Percentiles rank a stretch among this genome's conserved stretches.
Conservation (phyloP, 23 red algal species). For the Gracilaria domingensis region DNA sequence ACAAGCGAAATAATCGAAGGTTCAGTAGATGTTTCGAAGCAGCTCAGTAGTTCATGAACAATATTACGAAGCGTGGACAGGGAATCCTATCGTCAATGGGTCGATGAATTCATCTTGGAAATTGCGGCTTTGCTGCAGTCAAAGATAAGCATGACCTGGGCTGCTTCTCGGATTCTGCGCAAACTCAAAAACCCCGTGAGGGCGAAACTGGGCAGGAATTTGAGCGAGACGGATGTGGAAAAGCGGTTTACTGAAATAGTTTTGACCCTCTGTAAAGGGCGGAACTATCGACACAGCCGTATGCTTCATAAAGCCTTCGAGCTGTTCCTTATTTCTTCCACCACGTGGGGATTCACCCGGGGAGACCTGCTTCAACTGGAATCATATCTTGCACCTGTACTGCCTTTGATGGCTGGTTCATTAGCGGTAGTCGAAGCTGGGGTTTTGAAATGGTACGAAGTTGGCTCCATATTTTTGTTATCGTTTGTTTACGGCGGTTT, state of each 20-base stretch:
- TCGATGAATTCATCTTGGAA: not conserved
- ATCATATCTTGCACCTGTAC: not conserved
- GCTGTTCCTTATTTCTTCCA: not conserved
- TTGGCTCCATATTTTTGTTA: not conserved
- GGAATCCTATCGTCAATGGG: not conserved
- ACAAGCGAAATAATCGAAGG: too few relatives aligned
- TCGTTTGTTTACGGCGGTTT: not conserved
- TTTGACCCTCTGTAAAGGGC: not conserved
- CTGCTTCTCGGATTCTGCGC: too few relatives aligned
- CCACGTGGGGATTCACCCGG: not conserved
- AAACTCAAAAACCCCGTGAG: not conserved
- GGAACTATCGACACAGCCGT: not conserved
- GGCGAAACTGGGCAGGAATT: not conserved
- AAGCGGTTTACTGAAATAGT: not conserved
- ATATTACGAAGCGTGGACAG: not conserved
- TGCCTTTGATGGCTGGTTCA: not conserved
- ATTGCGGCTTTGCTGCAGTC: not conserved
- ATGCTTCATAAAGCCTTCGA: not conserved
- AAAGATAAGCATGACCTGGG: too few relatives aligned
- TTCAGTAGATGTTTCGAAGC: too few relatives aligned
- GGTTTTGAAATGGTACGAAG: not conserved
- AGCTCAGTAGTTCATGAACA: not conserved
- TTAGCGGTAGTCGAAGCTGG: not conserved
- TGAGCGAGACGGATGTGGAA: not conserved
- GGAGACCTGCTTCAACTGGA: not conserved